Percentiles rank a stretch among this genome's conserved stretches.
Evolutionary conservation across 108 stramenopile genomes (phyloP).

Genomic region (Fistulifera solaris): DNA sequence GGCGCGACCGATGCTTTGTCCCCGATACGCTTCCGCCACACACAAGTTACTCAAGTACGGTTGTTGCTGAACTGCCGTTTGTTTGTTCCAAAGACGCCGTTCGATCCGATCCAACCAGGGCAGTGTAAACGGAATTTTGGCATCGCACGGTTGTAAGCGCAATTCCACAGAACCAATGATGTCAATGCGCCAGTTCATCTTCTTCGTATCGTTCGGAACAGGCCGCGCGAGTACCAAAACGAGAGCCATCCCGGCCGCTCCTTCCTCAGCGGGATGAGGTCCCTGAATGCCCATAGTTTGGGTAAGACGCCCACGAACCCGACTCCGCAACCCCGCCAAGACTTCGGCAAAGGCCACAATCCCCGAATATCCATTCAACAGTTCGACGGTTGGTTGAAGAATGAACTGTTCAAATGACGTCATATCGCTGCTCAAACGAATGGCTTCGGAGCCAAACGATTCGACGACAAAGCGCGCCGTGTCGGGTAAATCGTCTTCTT

Average conservation of each 20-base stretch:
- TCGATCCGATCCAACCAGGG: conserved; percentile 73
- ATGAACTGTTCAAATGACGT: conserved; percentile 51
- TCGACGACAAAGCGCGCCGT: conserved; percentile 55
- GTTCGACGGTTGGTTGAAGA: conserved; percentile 47
- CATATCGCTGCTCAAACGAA: conserved; percentile 45
- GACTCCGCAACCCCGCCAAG: conserved; percentile 45
- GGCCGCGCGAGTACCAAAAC: conserved; percentile 50
- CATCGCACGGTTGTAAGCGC: conserved; percentile 70
- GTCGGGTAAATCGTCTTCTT: conserved; percentile 66
- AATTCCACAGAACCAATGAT: conserved; percentile 73
- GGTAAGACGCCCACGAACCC: conserved; percentile 35
- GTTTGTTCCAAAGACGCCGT: conserved; percentile 30
- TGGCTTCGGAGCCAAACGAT: conserved; percentile 68
- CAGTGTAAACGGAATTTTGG: conserved; percentile 77
- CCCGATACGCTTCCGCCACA: conserved; percentile 49
- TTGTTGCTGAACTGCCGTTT: conserved; percentile 34
- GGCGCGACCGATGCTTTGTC: conserved; percentile 51
- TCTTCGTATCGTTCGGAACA: neutral
- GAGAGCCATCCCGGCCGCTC: conserved; percentile 45
- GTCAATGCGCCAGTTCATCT: conserved; percentile 26
- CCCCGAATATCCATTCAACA: conserved; percentile 61
- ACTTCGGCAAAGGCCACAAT: conserved; percentile 74
- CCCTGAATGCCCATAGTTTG: conserved; percentile 17
- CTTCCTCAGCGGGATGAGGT: conserved; percentile 18
- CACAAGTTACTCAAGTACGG: conserved; percentile 81